These are phyloP conservation scores for Anisogramma anomala DNA, from an alignment of 2,329 filamentous ascomycete species.

Conservation along the genomic window DNA sequence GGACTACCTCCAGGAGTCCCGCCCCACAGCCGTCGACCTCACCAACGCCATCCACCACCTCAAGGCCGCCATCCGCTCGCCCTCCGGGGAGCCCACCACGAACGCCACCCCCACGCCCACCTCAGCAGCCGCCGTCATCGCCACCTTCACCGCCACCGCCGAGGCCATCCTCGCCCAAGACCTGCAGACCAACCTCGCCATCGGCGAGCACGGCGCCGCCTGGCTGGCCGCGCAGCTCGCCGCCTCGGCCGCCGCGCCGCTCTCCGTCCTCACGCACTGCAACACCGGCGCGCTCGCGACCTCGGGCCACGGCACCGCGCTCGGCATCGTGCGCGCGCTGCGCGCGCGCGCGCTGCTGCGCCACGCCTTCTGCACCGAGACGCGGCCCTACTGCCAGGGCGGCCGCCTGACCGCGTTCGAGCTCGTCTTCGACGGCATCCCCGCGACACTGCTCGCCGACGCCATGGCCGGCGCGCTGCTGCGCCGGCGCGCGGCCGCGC, in stretches of 20 bases:
- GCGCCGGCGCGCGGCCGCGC: slow-evolving; percentile 43
- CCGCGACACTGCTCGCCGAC: slow-evolving; percentile 84
- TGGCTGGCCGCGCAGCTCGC: slow-evolving; percentile 61
- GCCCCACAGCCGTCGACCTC: slow-evolving; percentile 90
- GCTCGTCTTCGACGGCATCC: slow-evolving; percentile 86
- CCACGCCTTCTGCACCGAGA: slow-evolving; percentile 93
- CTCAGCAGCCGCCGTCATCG: slow-evolving; percentile 44
- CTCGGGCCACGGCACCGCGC: slow-evolving; percentile 90
- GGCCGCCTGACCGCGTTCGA: slow-evolving; percentile 92
- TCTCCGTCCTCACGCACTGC: slow-evolving; percentile 93
- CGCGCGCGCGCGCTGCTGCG: slow-evolving; percentile 53
- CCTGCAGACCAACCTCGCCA: slow-evolving; percentile 73
- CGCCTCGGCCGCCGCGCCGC: slow-evolving; percentile 34
- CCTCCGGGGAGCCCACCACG: slow-evolving; percentile 30
- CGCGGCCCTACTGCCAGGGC: slow-evolving; percentile 94
- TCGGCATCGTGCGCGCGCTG: slow-evolving; percentile 85
- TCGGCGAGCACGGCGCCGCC: slow-evolving; percentile 69
- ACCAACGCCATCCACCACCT: slow-evolving; percentile 80
- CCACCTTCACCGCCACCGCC: slow-evolving; percentile 65
- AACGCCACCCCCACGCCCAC: slow-evolving; percentile 19
- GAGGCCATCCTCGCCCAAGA: slow-evolving; percentile 83
- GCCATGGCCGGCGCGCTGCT: slow-evolving; percentile 92
- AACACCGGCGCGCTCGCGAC: slow-evolving; percentile 96
- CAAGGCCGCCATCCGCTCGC: slow-evolving; percentile 47
- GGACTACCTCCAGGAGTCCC: slow-evolving; percentile 76